phyloP scores from a whole-genome alignment of 768 basidiomycete species.

The Dacryopinax spathularia region DNA sequence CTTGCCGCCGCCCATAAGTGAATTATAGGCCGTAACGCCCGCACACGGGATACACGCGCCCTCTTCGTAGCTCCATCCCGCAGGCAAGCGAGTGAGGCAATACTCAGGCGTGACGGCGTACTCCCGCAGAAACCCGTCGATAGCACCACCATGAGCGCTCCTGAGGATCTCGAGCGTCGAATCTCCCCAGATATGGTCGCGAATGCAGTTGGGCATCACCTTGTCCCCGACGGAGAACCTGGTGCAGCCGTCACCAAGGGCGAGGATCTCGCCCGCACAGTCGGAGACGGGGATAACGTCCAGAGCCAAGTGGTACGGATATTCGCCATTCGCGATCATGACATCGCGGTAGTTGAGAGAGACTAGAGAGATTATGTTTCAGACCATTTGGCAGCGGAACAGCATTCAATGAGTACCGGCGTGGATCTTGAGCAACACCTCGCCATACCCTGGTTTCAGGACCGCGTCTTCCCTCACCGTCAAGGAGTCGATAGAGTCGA shows the following conservation, averaged over 20 bases:
- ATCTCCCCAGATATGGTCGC: not conserved
- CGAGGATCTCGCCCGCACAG: constrained; percentile 10
- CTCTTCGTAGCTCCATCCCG: constrained; percentile 47
- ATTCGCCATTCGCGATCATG: not conserved
- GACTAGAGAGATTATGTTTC: not conserved
- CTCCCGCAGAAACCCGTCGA: constrained; percentile 32
- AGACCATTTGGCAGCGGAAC: no score
- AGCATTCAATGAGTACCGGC: no score
- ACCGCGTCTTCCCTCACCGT: not conserved
- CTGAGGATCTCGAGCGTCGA: not conserved
- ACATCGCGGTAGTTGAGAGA: constrained; percentile 2
- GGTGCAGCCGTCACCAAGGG: not conserved
- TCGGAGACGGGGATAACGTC: constrained; percentile 3
- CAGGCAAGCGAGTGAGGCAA: constrained; percentile 37
- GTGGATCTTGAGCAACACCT: not conserved
- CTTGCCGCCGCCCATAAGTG: constrained; percentile 34
- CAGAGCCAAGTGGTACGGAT: not conserved
- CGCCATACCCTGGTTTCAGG: not conserved
- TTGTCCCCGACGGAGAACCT: constrained; percentile 5
- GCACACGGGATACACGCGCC: constrained; percentile 52
- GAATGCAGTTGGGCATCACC: constrained; percentile 9
- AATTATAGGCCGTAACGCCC: constrained; percentile 51
- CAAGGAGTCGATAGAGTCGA: not conserved
- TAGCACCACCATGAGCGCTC: constrained; percentile 7
- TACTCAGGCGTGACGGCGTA: constrained; percentile 35